Evolutionary conservation across 495 filamentous ascomycete genomes (phyloP).

Genomic region (Polyplosphaeria fusca): DNA sequence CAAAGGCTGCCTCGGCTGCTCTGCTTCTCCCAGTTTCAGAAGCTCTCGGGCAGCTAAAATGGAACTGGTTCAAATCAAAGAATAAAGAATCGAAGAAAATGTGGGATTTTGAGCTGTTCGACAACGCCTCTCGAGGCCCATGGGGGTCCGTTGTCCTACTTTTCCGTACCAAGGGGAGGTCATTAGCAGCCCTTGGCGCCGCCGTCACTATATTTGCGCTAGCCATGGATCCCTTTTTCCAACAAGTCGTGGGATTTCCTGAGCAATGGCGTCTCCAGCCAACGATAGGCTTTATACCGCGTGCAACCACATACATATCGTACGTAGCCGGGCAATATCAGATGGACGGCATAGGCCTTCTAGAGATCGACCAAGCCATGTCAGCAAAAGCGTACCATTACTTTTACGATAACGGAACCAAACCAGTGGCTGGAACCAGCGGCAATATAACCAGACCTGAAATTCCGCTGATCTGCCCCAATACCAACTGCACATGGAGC

Average conservation of each 20-base stretch:
- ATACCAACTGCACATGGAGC: conserved; percentile 24
- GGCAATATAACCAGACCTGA: conserved; percentile 8
- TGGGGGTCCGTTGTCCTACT: conserved; percentile 10
- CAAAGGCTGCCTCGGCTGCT: conserved; percentile 4
- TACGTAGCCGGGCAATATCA: background rate
- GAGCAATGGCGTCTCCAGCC: conserved; percentile 9
- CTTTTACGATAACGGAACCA: conserved; percentile 16
- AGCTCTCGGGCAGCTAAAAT: conserved; percentile 15
- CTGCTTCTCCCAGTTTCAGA: conserved; percentile 9
- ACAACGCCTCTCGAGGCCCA: conserved; percentile 6
- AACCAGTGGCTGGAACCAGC: background rate
- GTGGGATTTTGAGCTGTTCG: conserved; percentile 19
- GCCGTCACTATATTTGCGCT: conserved; percentile 6
- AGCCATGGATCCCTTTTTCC: conserved; percentile 10
- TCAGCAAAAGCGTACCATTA: conserved; percentile 7
- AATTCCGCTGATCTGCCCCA: conserved; percentile 21
- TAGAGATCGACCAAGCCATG: conserved; percentile 8
- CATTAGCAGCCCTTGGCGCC: conserved; percentile 4
- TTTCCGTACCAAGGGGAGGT: conserved; percentile 9
- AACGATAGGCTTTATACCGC: background rate
- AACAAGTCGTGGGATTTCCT: conserved; percentile 5
- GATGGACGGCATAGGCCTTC: background rate
- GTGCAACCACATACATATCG: background rate
- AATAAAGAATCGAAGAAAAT: conserved; percentile 3
- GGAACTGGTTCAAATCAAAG: conserved; percentile 26